Conservation (phyloP, 495 filamentous ascomycete species). For the Xylaria longipes region DNA sequence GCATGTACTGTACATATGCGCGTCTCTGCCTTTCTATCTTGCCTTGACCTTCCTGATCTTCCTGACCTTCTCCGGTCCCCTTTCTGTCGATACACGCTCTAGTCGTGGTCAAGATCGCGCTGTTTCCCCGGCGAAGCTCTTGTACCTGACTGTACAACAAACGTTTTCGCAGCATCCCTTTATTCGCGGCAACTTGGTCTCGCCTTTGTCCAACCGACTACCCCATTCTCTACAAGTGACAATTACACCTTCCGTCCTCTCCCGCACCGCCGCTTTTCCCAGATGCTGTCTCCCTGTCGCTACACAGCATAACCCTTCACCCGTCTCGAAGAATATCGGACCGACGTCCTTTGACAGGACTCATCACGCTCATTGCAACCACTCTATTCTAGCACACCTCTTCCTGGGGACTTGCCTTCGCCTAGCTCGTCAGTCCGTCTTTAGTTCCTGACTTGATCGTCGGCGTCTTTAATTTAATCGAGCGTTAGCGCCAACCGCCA, state of each 20-base stretch:
- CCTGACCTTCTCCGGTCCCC: not conserved
- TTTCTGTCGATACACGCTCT: not conserved
- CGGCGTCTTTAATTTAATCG: conserved; percentile 2
- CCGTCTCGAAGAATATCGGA: not conserved
- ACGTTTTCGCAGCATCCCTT: conserved; percentile 2
- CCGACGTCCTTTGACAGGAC: conserved; percentile 27
- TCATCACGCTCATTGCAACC: conserved; percentile 19
- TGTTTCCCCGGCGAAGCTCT: not conserved
- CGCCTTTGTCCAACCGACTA: conserved; percentile 15
- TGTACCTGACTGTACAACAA: conserved; percentile 11
- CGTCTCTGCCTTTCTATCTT: not conserved
- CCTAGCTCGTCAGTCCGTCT: not conserved
- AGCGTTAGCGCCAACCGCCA: not conserved
- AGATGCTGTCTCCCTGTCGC: not conserved
- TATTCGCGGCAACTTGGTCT: not conserved
- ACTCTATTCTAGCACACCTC: not conserved
- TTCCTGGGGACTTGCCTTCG: not conserved
- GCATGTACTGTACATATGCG: conserved; percentile 9
- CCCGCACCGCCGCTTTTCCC: not conserved
- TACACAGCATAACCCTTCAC: not conserved
- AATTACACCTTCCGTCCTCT: not conserved
- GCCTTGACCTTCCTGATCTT: not conserved
- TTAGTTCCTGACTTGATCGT: not conserved
- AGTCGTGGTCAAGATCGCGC: not conserved
- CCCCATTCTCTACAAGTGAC: not conserved